Evolutionary conservation across 306 rosid species (phyloP), one percentile per base, ranked within the genome.

Genomic region (Quercus gilva): DNA sequence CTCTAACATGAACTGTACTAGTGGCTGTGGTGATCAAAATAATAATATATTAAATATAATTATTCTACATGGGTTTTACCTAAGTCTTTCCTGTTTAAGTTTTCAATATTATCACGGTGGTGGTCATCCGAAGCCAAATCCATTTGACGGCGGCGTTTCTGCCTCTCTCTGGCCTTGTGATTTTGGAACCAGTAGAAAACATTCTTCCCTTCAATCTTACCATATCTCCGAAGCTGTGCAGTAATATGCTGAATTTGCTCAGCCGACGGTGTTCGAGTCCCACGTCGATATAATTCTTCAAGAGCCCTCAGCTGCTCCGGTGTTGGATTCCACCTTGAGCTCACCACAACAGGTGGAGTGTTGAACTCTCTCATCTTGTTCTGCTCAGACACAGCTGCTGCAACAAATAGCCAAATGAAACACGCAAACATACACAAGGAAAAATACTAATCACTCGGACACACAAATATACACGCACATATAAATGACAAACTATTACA

Each of bases 121-220:
- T 52, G 72, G 1, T 21, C 61, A 25, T 83, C 90, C n/a, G 85
- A 69, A 11, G 85, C 71, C 11, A 90, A 92, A 79, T 94, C 97
- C 88, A 87, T 88, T 81, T 91, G 97, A 85, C 98, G 98, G 75
- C 98, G 98, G 56, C 98, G 94, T 68, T 94, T 94, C 88, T 94
- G 98, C 57, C 97, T 85, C 60, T 94, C 98, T 85, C 98, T 91
- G 0, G 98, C 98, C 81, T 94, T 94, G 80, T 94, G 98, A 78
- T 94, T 94, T 74, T 94, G 98, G 83, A 94, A 94, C 97, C 98
- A 94, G 69, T 94, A 94, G 88, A 94, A 94, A 4, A 94, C 98
- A 71, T 94, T 94, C 75, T 94, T 94, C n/a, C 97, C 98, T 81
- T 94, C 98, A 53, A 94, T 92, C 75, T 94, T 94, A 21, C 98